Evolutionary conservation across 1,139 yeast species (phyloP).

Genomic region (Sugiyamaella xylanicola): DNA sequence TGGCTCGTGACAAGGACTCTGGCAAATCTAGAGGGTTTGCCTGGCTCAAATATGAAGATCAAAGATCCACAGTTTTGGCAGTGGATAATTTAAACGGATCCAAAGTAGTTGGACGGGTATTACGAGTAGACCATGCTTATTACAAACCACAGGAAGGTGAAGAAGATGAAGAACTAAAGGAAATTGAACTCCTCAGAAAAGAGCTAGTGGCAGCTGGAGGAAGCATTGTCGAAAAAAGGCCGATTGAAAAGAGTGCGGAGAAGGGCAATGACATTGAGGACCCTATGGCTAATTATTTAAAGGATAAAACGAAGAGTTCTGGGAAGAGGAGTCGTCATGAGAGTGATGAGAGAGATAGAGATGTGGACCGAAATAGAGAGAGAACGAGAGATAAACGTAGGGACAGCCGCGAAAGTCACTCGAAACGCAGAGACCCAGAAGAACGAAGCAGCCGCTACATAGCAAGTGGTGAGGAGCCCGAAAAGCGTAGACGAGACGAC

Average conservation of each 20-base stretch:
- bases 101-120: slow-evolving; percentile 55
- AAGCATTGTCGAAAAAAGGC: neutral
- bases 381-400: too few species aligned
- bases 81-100: slow-evolving; percentile 86
- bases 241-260: neutral
- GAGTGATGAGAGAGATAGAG: neutral
- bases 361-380: neutral
- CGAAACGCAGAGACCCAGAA: neutral
- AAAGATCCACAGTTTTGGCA: slow-evolving; percentile 78
- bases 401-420: neutral
- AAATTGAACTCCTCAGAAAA: slow-evolving; percentile 16
- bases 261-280: slow-evolving; percentile 18
- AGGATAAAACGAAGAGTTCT: neutral
- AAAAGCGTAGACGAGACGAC: neutral
- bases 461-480: neutral
- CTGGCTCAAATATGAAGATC: slow-evolving; percentile 80
- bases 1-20: slow-evolving; percentile 67
- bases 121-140: slow-evolving; percentile 77
- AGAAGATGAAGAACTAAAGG: slow-evolving; percentile 33
- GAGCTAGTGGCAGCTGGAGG: slow-evolving; percentile 11
- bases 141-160: slow-evolving; percentile 59
- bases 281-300: slow-evolving; percentile 23
- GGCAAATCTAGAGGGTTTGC: slow-evolving; percentile 79
- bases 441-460: neutral
- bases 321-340: neutral